Evolutionary conservation across 192 early-diverging fungal genomes (phyloP), one percentile per base, ranked within the genome.

Genomic region (Linderina pennispora): DNA sequence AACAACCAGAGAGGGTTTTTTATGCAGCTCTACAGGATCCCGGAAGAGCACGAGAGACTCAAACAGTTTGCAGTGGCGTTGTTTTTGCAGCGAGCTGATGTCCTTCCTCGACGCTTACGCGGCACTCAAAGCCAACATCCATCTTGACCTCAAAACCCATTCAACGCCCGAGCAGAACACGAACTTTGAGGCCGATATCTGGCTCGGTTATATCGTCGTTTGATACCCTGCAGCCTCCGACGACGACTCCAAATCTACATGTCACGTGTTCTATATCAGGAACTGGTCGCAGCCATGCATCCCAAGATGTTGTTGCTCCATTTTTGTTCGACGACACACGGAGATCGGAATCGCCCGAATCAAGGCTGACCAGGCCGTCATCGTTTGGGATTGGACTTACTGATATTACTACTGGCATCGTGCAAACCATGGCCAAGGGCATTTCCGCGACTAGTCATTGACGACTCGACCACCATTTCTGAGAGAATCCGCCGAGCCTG

Each of bases 31-130:
- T 67, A 40, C 47, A 50, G 26, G 38, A 50, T 13, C 16, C n/a
- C 32, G 8, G 37, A 50, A 0, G 53, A 55, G 31, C 64, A 59
- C 39, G 28, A 58, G 16, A 39, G 36, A 16, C 32, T 66, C 5
- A 40, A 39, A 3, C 37, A 18, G 13, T 67, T 51, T 51, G 56
- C 64, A 20, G 42, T 50, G 17, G n/a, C 15, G 16, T 11, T 67
- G 64, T 25, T 51, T 67, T 39, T 67, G 64, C 28, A 40, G 38
- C 9, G 64, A 67, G 40, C 57, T 67, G 10, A 43, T 55, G 20
- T 47, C 39, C 13, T 67, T 67, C 20, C 36, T 67, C 10, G 64
- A 67, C n/a, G 52, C 55, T 1, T 67, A 59, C 32, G 43, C 48
- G 23, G 64, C 64, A 15, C 52, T 67, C 24, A 67, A 67, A 36